These are phyloP conservation scores for Trichoderma polysporum DNA, from an alignment of 2,329 filamentous ascomycete genomes.

Conservation along the genomic window DNA sequence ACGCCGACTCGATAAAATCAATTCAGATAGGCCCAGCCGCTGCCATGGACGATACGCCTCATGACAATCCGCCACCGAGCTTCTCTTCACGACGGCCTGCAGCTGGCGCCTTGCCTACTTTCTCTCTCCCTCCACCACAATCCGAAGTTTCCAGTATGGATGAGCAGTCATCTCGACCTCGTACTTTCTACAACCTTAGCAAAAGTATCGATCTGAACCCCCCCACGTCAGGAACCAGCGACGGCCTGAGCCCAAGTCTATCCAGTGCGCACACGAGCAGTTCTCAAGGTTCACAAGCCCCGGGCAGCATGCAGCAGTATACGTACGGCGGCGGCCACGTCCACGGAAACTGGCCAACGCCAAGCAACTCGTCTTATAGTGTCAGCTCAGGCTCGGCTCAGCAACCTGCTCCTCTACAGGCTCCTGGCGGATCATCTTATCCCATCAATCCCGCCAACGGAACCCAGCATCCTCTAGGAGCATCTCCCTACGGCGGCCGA, in stretches of 20 bases:
- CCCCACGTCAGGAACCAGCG: conserved; percentile 50
- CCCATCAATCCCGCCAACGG: conserved; percentile 50
- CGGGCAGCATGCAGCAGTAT: conserved; percentile 44
- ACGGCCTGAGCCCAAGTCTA: conserved; percentile 61
- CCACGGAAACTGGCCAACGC: conserved; percentile 60
- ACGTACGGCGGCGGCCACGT: conserved; percentile 53
- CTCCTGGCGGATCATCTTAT: conserved; percentile 39
- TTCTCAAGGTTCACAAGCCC: conserved; percentile 57
- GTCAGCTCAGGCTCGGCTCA: conserved; percentile 48
- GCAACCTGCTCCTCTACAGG: conserved; percentile 32
- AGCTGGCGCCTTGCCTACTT: conserved; percentile 35
- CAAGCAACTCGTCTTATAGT: conserved; percentile 49
- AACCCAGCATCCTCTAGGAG: conserved; percentile 31
- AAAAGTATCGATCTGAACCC: conserved; percentile 21
- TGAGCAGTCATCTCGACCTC: conserved; percentile 26
- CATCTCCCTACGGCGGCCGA: conserved; percentile 32
- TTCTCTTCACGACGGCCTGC: conserved; percentile 38
- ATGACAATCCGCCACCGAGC: conserved; percentile 25
- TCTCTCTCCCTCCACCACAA: conserved; percentile 38
- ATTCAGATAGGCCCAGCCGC: background rate
- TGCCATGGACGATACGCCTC: conserved; percentile 33
- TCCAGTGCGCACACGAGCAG: conserved; percentile 61
- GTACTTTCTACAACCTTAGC: conserved; percentile 29
- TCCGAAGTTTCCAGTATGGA: conserved; percentile 40
- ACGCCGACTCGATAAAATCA: background rate